phyloP scores from a whole-genome alignment of 2,329 filamentous ascomycete species.

The Cladosporium sp. region DNA sequence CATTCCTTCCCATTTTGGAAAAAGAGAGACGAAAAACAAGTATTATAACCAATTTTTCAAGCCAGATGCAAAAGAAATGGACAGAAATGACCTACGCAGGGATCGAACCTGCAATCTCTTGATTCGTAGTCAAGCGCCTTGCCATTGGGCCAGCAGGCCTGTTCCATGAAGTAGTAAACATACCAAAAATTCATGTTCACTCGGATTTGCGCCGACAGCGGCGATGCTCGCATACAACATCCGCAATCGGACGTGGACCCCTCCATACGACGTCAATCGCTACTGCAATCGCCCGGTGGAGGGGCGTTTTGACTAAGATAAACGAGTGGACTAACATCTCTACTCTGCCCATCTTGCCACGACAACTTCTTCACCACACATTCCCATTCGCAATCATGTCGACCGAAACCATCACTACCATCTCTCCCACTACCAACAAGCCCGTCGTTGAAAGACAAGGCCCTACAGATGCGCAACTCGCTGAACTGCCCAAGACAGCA shows the following conservation, averaged over 20 bases:
- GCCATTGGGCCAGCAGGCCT: constrained; percentile 49
- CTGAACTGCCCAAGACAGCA: constrained; percentile 66
- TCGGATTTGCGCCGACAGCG: no score
- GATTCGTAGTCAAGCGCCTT: constrained; percentile 54
- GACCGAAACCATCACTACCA: constrained; percentile 63
- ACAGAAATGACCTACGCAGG: constrained; percentile 6
- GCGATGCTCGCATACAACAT: neutral
- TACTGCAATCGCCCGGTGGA: constrained; percentile 1
- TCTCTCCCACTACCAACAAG: constrained; percentile 87
- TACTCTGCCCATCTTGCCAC: neutral
- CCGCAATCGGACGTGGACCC: neutral
- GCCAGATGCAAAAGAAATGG: neutral
- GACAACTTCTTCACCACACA: neutral
- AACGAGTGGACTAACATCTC: neutral
- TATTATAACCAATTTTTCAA: no score
- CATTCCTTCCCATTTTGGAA: no score
- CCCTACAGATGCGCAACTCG: constrained; percentile 65
- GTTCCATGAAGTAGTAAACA: neutral
- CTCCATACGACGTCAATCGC: neutral
- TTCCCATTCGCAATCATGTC: constrained; percentile 39
- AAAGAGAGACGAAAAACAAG: no score
- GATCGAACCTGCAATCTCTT: constrained; percentile 16
- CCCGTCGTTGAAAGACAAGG: constrained; percentile 75
- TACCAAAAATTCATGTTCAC: neutral
- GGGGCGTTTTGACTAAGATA: constrained; percentile 1